A percentile compares a stretch with the other conserved stretches of the same genome.
phyloP scores from a whole-genome alignment of 2,329 filamentous ascomycete species.

The Calonectria pseudoreteaudii region DNA sequence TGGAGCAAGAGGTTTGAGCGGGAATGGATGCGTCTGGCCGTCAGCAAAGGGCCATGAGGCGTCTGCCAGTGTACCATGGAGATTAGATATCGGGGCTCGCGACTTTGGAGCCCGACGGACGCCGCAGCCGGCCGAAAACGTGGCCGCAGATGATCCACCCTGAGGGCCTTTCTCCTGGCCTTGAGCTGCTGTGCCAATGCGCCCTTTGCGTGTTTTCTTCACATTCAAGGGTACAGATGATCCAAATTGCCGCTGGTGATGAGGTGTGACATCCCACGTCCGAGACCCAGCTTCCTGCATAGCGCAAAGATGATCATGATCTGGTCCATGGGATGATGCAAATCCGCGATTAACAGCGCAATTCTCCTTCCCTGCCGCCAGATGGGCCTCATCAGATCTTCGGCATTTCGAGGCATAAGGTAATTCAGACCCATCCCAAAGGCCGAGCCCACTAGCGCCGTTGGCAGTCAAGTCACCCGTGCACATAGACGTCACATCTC shows the following conservation, averaged over 20 bases:
- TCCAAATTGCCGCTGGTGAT: slow-evolving; percentile 1
- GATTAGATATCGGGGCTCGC: slow-evolving; percentile 37
- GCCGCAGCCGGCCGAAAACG: slow-evolving; percentile 26
- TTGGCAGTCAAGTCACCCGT: slow-evolving; percentile 41
- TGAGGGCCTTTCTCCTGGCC: not conserved
- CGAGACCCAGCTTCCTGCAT: slow-evolving; percentile 22
- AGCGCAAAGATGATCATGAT: not conserved
- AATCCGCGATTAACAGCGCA: not conserved
- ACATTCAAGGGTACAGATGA: slow-evolving; percentile 27
- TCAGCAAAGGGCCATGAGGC: not conserved
- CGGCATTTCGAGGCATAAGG: slow-evolving; percentile 53
- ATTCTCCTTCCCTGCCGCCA: slow-evolving; percentile 35
- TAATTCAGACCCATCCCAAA: slow-evolving; percentile 31
- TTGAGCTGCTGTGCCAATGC: not conserved
- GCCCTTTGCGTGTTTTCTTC: slow-evolving; percentile 33
- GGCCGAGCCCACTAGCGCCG: slow-evolving; percentile 30
- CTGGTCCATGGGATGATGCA: not conserved
- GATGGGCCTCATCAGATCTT: slow-evolving; percentile 23
- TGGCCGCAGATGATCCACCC: slow-evolving; percentile 18
- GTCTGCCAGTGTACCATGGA: slow-evolving; percentile 18
- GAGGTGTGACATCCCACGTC: slow-evolving; percentile 28
- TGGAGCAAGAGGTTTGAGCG: not conserved
- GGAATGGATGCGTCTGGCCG: not conserved
- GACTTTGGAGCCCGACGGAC: slow-evolving; percentile 26
- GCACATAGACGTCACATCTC: slow-evolving; percentile 32